phyloP scores from a whole-genome alignment of 208 protist genomes.

The Vickermania spadyakhi region DNA sequence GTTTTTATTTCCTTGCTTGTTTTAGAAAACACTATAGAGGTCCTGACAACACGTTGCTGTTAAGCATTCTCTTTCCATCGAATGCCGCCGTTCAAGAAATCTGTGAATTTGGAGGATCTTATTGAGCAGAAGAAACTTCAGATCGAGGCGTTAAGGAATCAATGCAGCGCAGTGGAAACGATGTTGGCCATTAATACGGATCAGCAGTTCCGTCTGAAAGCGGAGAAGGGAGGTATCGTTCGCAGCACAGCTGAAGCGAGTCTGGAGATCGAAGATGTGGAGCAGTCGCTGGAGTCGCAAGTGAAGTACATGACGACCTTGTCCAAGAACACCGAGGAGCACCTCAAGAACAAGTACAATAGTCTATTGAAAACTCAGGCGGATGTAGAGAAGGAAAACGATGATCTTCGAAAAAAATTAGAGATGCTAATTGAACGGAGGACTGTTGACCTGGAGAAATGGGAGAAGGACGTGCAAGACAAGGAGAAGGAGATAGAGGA shows the following conservation, averaged over 20 bases:
- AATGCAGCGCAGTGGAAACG: conserved; percentile 68
- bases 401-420: conserved; percentile 37
- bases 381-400: conserved; percentile 63
- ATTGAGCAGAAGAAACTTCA: conserved; percentile 53
- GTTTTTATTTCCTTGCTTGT: no score
- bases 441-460: conserved; percentile 57
- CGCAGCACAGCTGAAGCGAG: conserved; percentile 45
- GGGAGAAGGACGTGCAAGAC: conserved; percentile 74
- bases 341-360: conserved; percentile 67
- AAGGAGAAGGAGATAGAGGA: conserved; percentile 76
- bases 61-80: not conserved
- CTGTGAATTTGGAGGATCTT: conserved; percentile 35
- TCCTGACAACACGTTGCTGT: no score
- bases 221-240: conserved; percentile 40
- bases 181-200: conserved; percentile 76
- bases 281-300: conserved; percentile 40
- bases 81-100: conserved; percentile 40
- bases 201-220: conserved; percentile 37
- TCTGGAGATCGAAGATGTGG: conserved; percentile 43
- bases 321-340: conserved; percentile 63
- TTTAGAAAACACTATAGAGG: no score
- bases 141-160: conserved; percentile 33
- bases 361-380: conserved; percentile 51
- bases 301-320: conserved; percentile 50
- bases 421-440: conserved; percentile 40